phyloP scores from a whole-genome alignment of 306 rosid genomes.

The Dryas alaskensis region DNA sequence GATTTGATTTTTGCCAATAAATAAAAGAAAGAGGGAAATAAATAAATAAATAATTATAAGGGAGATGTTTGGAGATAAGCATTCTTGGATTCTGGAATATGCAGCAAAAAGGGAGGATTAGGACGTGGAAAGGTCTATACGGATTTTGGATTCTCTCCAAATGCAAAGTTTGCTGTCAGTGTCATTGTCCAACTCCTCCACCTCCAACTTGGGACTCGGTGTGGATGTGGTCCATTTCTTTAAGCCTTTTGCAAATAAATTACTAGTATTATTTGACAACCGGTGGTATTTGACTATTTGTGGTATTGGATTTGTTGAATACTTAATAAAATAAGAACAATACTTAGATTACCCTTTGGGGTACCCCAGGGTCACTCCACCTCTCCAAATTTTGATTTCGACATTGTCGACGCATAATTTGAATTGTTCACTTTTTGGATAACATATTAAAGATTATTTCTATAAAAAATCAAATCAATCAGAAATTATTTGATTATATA shows the following conservation, averaged over 20 bases:
- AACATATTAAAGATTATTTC: no score
- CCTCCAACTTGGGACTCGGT: not conserved
- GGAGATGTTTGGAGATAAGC: constrained; percentile 23
- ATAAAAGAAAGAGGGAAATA: not conserved
- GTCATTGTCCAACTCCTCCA: constrained; percentile 1
- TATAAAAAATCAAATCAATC: no score
- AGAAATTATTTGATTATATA: no score
- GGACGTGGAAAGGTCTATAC: constrained; percentile 29
- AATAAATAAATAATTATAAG: not conserved
- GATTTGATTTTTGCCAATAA: not conserved
- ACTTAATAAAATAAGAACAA: not conserved
- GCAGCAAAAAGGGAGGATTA: not conserved
- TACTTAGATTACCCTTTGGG: no score
- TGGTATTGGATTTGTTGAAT: not conserved
- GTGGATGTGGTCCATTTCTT: not conserved
- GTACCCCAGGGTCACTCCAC: no score
- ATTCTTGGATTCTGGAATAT: constrained; percentile 48
- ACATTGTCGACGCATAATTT: no score
- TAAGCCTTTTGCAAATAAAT: not conserved
- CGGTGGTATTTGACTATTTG: not conserved
- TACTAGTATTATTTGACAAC: not conserved
- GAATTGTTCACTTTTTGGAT: no score
- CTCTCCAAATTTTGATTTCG: no score
- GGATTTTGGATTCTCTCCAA: constrained; percentile 13
- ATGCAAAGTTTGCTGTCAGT: not conserved